Evolutionary conservation across 805 yeast species (phyloP).

Genomic region (Candida ipomoeae): DNA sequence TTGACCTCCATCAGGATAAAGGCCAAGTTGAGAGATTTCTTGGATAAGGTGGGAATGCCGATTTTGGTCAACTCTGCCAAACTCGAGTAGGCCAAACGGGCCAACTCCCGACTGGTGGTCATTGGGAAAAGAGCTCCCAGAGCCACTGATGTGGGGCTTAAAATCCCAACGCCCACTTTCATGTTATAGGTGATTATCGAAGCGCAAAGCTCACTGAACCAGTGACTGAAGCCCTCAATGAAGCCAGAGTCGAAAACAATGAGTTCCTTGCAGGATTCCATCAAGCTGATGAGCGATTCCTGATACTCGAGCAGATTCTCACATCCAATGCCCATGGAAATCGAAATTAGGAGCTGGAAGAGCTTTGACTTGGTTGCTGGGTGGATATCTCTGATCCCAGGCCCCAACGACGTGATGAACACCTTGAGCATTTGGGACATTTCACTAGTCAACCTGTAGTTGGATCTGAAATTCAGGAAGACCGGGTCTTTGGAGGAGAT

Average conservation of each 20-base stretch:
- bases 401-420: constrained; percentile 36
- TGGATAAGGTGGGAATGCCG: constrained; percentile 26
- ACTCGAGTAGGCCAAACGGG: constrained; percentile 49
- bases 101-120: constrained; percentile 38
- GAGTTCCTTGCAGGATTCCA: constrained; percentile 33
- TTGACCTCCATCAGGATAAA: constrained; percentile 58
- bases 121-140: constrained; percentile 42
- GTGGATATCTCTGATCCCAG: constrained; percentile 27
- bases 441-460: constrained; percentile 26
- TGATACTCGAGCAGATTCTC: constrained; percentile 24
- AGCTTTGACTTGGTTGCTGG: constrained; percentile 19
- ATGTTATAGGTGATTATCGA: constrained; percentile 30
- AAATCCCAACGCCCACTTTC: constrained; percentile 30
- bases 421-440: constrained; percentile 26
- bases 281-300: constrained; percentile 21
- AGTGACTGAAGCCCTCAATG: constrained; percentile 29
- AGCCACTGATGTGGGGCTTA: constrained; percentile 35
- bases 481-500: constrained; percentile 30
- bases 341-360: constrained; percentile 25
- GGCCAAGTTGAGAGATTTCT: constrained; percentile 46
- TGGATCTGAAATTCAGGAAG: constrained; percentile 34
- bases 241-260: constrained; percentile 36
- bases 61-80: constrained; percentile 48
- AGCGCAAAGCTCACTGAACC: constrained; percentile 26
- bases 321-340: constrained; percentile 32